phyloP scores from a whole-genome alignment of 306 rosid genomes.

The Rosa chinensis region DNA sequence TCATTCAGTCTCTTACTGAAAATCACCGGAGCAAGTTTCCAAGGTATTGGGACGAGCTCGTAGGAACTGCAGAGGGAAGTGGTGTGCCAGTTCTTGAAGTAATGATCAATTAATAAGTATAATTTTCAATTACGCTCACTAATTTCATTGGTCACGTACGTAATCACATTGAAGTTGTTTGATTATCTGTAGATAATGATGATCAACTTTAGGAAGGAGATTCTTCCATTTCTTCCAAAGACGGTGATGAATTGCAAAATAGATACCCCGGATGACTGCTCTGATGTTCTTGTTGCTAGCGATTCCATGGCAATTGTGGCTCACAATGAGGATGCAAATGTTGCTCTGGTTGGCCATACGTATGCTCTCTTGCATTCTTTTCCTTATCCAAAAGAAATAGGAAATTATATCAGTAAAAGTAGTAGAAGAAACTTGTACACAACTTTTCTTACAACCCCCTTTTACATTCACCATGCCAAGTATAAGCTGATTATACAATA shows the following conservation, averaged over 20 bases:
- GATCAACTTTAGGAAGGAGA: conserved; percentile 82
- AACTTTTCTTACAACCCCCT: not conserved
- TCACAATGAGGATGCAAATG: conserved; percentile 90
- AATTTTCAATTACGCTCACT: not conserved
- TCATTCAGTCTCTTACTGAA: conserved; percentile 47
- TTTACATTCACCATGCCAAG: not conserved
- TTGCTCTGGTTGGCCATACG: conserved; percentile 80
- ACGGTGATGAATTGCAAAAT: conserved; percentile 11
- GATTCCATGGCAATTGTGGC: conserved; percentile 75
- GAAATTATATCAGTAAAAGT: not conserved
- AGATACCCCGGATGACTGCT: conserved; percentile 64
- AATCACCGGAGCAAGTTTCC: conserved; percentile 58
- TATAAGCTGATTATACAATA: too few species aligned
- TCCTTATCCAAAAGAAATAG: not conserved
- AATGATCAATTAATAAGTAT: conserved; percentile 21
- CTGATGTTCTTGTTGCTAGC: conserved; percentile 64
- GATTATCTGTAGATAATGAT: conserved; percentile 55
- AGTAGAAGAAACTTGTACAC: not conserved
- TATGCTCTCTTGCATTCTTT: conserved; percentile 19
- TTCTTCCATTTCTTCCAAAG: conserved; percentile 70
- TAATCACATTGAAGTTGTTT: conserved; percentile 14
- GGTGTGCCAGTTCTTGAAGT: conserved; percentile 71
- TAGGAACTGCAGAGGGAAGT: conserved; percentile 73
- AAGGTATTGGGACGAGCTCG: conserved; percentile 64
- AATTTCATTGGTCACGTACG: not conserved